Percentiles rank a stretch among this genome's conserved stretches.
Conservation (phyloP, 352 stramenopile species). For the Aphanomyces cochlioides region DNA sequence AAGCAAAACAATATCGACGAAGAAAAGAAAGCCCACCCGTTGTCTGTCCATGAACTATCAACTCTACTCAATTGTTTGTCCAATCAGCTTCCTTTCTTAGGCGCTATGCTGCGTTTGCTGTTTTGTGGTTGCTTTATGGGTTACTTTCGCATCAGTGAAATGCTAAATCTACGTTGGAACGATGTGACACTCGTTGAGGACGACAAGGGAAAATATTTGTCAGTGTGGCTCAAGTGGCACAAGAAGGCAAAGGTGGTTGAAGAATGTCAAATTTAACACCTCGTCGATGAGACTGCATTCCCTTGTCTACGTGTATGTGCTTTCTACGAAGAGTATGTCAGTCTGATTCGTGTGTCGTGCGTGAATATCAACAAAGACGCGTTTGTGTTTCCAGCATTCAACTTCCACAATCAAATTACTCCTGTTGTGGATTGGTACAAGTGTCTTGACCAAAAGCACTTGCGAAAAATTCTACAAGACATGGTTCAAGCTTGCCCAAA, state of each 20-base stretch:
- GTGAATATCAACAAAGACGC: neutral
- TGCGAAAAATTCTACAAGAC: slow-evolving; percentile 1
- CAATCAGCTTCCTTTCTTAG: neutral
- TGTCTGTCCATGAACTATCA: neutral
- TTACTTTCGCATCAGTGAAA: slow-evolving; percentile 10
- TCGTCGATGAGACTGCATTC: neutral
- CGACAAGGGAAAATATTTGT: slow-evolving; percentile 2
- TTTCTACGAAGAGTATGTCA: slow-evolving; percentile 2
- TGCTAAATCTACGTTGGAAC: slow-evolving; percentile 2
- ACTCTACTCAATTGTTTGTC: neutral
- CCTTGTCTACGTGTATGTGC: neutral
- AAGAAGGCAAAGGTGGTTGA: slow-evolving; percentile 15
- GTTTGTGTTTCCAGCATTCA: slow-evolving; percentile 5
- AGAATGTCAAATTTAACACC: slow-evolving; percentile 12
- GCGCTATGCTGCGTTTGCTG: slow-evolving; percentile 9
- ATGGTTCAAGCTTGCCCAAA: neutral
- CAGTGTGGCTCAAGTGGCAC: slow-evolving; percentile 2
- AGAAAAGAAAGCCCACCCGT: neutral
- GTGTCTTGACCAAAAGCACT: neutral
- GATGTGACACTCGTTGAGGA: neutral
- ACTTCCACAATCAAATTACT: neutral
- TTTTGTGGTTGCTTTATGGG: neutral
- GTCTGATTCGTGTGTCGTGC: neutral
- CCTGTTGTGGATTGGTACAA: neutral
- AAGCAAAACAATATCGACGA: slow-evolving; percentile 1